phyloP scores from a whole-genome alignment of 2,329 filamentous ascomycete species.

The Cladosporium sp. region DNA sequence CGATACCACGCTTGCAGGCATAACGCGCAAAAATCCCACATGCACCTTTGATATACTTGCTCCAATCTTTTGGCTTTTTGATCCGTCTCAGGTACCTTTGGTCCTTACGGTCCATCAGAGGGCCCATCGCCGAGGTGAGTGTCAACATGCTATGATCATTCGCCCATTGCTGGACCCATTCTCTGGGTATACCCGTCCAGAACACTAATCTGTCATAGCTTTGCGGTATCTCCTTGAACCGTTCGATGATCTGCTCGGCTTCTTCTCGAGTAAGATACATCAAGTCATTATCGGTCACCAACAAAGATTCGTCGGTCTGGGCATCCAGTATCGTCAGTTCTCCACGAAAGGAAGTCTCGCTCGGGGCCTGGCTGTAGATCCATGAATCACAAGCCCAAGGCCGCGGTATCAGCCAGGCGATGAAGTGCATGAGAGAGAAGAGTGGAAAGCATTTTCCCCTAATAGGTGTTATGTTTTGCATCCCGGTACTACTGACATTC shows the following conservation, averaged over 20 bases:
- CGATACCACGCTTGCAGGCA: constrained; percentile 7
- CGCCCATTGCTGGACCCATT: constrained; percentile 11
- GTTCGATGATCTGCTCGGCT: constrained; percentile 3
- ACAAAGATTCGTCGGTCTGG: not conserved
- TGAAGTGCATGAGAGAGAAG: constrained; percentile 12
- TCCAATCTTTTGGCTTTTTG: not conserved
- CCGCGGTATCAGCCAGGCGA: constrained; percentile 8
- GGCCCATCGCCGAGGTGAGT: constrained; percentile 6
- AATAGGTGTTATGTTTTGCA: constrained; percentile 4
- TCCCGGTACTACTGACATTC: not conserved
- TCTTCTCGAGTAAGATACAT: constrained; percentile 7
- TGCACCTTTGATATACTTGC: constrained; percentile 10
- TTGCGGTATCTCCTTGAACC: constrained; percentile 5
- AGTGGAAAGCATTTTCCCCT: constrained; percentile 5
- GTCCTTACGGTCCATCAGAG: not conserved
- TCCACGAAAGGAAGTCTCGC: not conserved
- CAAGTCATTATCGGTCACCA: not conserved
- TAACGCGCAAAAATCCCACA: not conserved
- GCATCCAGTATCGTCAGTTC: not conserved
- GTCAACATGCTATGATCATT: constrained; percentile 9
- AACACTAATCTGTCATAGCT: constrained; percentile 9
- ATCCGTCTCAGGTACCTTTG: not conserved
- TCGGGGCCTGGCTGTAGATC: not conserved
- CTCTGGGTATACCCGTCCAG: constrained; percentile 14
- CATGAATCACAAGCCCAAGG: constrained; percentile 4